Percentiles rank a stretch among this genome's conserved stretches.
These are phyloP conservation scores for Artemisia princeps DNA, from an alignment of 140 eudicot species.

Conservation along the genomic window DNA sequence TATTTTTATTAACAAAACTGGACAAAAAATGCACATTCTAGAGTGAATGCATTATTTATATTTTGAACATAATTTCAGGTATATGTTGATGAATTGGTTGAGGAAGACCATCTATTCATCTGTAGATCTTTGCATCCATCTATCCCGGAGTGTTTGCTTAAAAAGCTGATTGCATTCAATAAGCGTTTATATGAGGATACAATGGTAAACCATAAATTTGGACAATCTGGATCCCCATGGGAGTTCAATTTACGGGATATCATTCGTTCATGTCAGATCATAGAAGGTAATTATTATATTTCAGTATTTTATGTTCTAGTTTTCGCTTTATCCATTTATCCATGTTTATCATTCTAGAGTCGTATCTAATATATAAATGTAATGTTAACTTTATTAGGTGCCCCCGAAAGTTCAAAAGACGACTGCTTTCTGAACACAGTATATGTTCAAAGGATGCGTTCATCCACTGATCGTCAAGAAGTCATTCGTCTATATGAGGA, in stretches of 20 bases:
- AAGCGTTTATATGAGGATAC: conserved; percentile 66
- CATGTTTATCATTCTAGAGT: neutral
- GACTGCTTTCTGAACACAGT: conserved; percentile 70
- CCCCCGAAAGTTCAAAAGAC: conserved; percentile 44
- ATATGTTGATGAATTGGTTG: conserved; percentile 77
- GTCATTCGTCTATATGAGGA: conserved; percentile 58
- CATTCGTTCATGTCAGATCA: conserved; percentile 78
- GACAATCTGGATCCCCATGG: conserved; percentile 95
- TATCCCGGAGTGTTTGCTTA: conserved; percentile 39
- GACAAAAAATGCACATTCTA: neutral
- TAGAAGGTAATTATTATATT: conserved; percentile 44
- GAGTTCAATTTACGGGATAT: conserved; percentile 91
- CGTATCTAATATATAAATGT: neutral
- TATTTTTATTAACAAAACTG: too few relatives aligned
- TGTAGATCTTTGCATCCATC: conserved; percentile 62
- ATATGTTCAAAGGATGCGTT: conserved; percentile 95
- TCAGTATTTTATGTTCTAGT: neutral
- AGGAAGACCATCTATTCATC: conserved; percentile 58
- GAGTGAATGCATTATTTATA: neutral
- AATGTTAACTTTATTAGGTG: conserved; percentile 32
- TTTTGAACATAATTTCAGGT: conserved; percentile 45
- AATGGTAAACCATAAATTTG: conserved; percentile 65
- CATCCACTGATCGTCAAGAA: conserved; percentile 57
- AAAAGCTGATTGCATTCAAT: conserved; percentile 56
- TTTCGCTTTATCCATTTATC: conserved; percentile 6